Conservation (phyloP, 805 yeast species). For the Cyberlindnera japonica region DNA sequence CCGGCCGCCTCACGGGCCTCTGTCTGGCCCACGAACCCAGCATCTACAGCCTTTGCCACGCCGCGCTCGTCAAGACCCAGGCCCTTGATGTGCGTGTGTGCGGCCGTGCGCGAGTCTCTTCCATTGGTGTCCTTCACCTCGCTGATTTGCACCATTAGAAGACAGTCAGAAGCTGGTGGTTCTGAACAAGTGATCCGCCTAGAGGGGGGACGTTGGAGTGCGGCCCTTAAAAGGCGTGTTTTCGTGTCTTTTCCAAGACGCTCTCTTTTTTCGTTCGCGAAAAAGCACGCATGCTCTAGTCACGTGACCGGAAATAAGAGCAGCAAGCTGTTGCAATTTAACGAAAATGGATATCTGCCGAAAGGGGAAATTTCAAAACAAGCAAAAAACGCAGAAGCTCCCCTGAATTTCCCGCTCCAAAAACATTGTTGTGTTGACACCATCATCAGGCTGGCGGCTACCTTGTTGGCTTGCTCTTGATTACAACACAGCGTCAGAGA, state of each 20-base stretch:
- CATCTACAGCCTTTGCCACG: slow-evolving; percentile 75
- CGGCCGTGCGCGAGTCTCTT: slow-evolving; percentile 76
- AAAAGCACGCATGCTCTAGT: too few relatives aligned
- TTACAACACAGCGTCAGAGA: not conserved
- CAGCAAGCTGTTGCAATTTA: too few relatives aligned
- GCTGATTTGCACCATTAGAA: slow-evolving; percentile 79
- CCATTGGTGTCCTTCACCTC: slow-evolving; percentile 58
- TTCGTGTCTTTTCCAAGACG: not conserved
- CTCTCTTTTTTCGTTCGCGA: not conserved
- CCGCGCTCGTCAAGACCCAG: slow-evolving; percentile 92
- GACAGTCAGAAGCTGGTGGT: too few relatives aligned
- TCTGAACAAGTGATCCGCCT: too few relatives aligned
- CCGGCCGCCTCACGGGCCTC: slow-evolving; percentile 91
- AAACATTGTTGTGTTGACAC: too few relatives aligned
- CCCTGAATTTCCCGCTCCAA: too few relatives aligned
- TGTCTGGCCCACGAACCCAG: slow-evolving; percentile 75
- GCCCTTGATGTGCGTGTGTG: slow-evolving; percentile 96
- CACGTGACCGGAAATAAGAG: too few relatives aligned
- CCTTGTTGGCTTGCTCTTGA: not conserved
- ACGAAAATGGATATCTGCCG: slow-evolving; percentile 18
- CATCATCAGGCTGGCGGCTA: too few relatives aligned
- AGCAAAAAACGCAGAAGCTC: not conserved
- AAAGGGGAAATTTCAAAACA: slow-evolving; percentile 26
- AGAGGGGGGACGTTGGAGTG: too few relatives aligned
- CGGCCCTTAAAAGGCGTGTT: too few relatives aligned